Base-by-base conservation (phyloP, 805 yeast species). In the Saturnispora ahearnii region DNA sequence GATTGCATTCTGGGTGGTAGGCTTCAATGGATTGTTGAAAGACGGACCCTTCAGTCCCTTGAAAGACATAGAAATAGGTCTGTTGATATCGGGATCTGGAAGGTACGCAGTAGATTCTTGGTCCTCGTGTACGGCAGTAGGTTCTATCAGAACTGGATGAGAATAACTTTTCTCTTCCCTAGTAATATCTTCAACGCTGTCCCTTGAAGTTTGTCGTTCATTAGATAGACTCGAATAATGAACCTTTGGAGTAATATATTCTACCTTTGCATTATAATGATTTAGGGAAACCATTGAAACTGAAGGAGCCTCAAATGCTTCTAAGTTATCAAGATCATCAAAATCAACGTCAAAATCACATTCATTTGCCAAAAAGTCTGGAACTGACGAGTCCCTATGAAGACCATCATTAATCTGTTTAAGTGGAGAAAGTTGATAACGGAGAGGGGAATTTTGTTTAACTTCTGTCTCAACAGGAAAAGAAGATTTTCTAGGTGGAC, bases 1-100 rank as follows among this genome's bases (percentile, higher is more conserved):
- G 18, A 64, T 64, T 2, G 67, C 67, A 41, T 59, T 55, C 43
- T 53, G 53, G 1, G 67, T 59, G 5, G 60, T 54, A 3, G 61
- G 56, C 44, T 59, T 63, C 41, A 64, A 47, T 1, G 60, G 33
- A 4, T 62, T 55, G 38, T 73, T 73, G 8, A 45, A 45, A 2
- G 78, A 68, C 1, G 87, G 83, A 0, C 81, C 85, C 48, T 68
- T 73, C 49, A 82, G 62, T 0, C 89, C 89, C 53, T 74, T 74
- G 64, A 80, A 81, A 2, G 87, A 81, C 73, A 73, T 68, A 8
- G 62, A 73, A 10, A 73, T 64, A 10, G 37, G 32, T 31, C 52
- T 33, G 34, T 47, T 47, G 11, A 28, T 13, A 5, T 51, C 46
- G n/a, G 49, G 42, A 26, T 29, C 47, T 33, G 36, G 54, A 8